Base-by-base conservation (phyloP, 1,284 basidiomycete genomes). In the Pyrrhoderma noxium region DNA sequence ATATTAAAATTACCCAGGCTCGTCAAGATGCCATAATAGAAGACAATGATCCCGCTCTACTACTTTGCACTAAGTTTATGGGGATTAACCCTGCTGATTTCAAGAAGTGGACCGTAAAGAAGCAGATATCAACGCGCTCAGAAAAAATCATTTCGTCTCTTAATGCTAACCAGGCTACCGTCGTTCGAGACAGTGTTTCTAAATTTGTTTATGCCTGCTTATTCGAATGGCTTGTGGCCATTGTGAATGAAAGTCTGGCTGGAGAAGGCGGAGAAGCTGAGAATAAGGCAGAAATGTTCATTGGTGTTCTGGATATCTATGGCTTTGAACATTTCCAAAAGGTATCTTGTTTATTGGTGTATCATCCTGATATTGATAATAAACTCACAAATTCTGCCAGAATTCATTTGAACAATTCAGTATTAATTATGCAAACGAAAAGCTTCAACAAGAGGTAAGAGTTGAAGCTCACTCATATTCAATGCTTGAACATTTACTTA, bases 401-500 rank as follows among this genome's bases (percentile, higher is more conserved):
- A 97, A 97, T 69, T 96, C 93, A 8, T 99, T 98, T 65, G 96
- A 99, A 68, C 96, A 99, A 71, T 99, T 99, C 71, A 97, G 94
- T 68, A 99, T 99, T 74, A 99, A 99, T 67, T 99, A 98, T 67
- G 96, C 96, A 42, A 99, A 99, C 63, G 96, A 99, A 70, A 98
- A 99, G 66, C 68, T 96, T 31, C 93, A 96, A 61, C 93, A 96
- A 66, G 91, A 95, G 79, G 90, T 89, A 59, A 35, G 57, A 31
- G 16, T 43, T 37, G 11, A 31, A 36, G 23, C 36, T 25, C 3
- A 25, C 44, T 8, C n/a, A 53, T 27, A 27, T 19, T 3, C 34
- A 38, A 16, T 37, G 16, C 38, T 18, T 22, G 38, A 5, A 5
- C 5, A 22, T 25, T 25, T 22, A 14, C 23, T 16, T 21, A 41